Base-by-base conservation (phyloP, 306 rosid genomes). In the Prinsepia uniflora region DNA sequence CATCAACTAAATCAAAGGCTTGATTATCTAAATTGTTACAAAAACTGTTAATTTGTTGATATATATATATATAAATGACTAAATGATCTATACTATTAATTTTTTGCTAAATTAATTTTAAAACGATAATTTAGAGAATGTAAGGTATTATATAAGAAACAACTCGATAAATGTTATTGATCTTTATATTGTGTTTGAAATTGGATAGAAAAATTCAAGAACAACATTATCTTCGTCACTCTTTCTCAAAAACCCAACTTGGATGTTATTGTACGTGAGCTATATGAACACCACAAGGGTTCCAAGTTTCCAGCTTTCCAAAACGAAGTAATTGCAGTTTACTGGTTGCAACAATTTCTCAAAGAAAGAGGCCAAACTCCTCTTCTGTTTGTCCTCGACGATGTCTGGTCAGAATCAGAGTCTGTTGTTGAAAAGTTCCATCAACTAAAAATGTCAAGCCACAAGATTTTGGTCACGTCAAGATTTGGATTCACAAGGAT, bases 171-270 rank as follows among this genome's bases (percentile, higher is more conserved):
- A 48, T 10, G 4, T 22, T 43, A 54, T 20, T 42, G 63, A 6
- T 14, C 13, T 55, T 42, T 12, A 12, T 55, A 49, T 68, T 6
- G 14, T 67, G 0, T 72, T 82, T 78, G 63, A n/a, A n/a, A n/a
- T n/a, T n/a, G n/a, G 65, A 36, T 55, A 89, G 92, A 76, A 60
- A 78, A 44, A 70, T 86, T 83, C 83, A 71, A 74, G 74, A 79
- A 73, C 15, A 90, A 81, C 39, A 86, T 88, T 74, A 75, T 90
- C 79, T 90, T 81, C 13, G 18, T 90, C 58, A 65, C 74, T 11
- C 78, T 88, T 62, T 80, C 75, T 10, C 66, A 84, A 78, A 71
- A 61, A n/a, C 87, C 90, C 52, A 82, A 83, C 65, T 46, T 86
- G 77, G 76, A 56, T 6, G 55, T 30, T 58, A 80, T 86, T 55